phyloP scores from a whole-genome alignment of 495 filamentous ascomycete genomes.

The Daldinia childiae region DNA sequence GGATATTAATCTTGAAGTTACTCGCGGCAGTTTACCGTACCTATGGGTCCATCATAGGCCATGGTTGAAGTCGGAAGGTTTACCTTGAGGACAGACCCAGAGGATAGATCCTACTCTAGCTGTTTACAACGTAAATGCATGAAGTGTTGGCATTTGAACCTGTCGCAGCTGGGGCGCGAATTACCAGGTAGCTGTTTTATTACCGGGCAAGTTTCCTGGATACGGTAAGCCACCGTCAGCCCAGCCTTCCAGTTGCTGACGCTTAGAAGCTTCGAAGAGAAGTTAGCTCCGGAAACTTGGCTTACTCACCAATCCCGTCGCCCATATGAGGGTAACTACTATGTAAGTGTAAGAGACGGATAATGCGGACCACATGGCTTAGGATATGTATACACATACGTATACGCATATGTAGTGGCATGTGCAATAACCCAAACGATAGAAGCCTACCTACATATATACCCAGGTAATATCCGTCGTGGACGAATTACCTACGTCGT shows the following conservation, averaged over 20 bases:
- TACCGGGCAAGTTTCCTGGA: conserved; percentile 30
- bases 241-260: conserved; percentile 44
- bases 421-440: background rate
- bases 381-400: background rate
- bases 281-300: conserved; percentile 4
- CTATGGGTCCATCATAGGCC: background rate
- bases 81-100: background rate
- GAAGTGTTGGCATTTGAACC: conserved; percentile 8
- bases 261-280: conserved; percentile 19
- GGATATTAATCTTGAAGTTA: conserved; percentile 21
- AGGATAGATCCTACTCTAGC: conserved; percentile 32
- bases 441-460: background rate
- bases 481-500: conserved; percentile 18
- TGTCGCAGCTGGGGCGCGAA: background rate
- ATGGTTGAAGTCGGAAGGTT: background rate
- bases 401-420: background rate
- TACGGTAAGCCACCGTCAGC: conserved; percentile 38
- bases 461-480: conserved; percentile 13
- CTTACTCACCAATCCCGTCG: conserved; percentile 28
- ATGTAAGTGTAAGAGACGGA: conserved; percentile 15
- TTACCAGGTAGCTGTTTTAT: conserved; percentile 24
- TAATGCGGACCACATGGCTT: conserved; percentile 9
- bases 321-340: background rate
- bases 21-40: conserved; percentile 19
- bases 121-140: conserved; percentile 27